A percentile compares a stretch with the other conserved stretches of the same genome.
Conservation (phyloP, 2,329 filamentous ascomycete species). For the Cladorrhinum sp. region DNA sequence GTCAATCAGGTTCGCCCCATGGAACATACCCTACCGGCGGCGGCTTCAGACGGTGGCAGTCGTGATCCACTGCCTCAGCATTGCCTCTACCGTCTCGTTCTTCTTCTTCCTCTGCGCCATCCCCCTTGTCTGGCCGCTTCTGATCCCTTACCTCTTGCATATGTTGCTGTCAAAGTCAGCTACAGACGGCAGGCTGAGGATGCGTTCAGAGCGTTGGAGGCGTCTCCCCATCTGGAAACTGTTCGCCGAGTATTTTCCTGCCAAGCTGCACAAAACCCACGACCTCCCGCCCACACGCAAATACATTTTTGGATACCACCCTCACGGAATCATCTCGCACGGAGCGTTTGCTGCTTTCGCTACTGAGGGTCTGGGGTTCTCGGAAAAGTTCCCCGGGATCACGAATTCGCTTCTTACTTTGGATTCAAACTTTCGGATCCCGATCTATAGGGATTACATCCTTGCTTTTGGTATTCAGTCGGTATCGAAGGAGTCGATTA, state of each 20-base stretch:
- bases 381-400: conserved; percentile 86
- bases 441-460: conserved; percentile 92
- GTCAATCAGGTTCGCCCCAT: conserved; percentile 79
- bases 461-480: conserved; percentile 82
- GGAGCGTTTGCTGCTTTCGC: conserved; percentile 91
- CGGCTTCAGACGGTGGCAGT: conserved; percentile 77
- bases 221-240: conserved; percentile 76
- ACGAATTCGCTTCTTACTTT: conserved; percentile 90
- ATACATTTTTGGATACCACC: conserved; percentile 97
- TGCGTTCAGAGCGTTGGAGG: conserved; percentile 73
- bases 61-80: conserved; percentile 68
- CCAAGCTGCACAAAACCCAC: conserved; percentile 79
- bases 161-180: conserved; percentile 76
- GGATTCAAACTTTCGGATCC: conserved; percentile 93
- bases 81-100: conserved; percentile 66
- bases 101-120: conserved; percentile 93
- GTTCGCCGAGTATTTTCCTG: conserved; percentile 91
- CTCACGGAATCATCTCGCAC: conserved; percentile 94
- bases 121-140: conserved; percentile 82
- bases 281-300: conserved; percentile 77
- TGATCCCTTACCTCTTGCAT: conserved; percentile 76
- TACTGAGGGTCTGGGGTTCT: conserved; percentile 85
- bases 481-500: conserved; percentile 87
- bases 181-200: conserved; percentile 69
- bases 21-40: conserved; percentile 67